phyloP scores from a whole-genome alignment of 1,139 yeast genomes.

The Diutina rugosa region DNA sequence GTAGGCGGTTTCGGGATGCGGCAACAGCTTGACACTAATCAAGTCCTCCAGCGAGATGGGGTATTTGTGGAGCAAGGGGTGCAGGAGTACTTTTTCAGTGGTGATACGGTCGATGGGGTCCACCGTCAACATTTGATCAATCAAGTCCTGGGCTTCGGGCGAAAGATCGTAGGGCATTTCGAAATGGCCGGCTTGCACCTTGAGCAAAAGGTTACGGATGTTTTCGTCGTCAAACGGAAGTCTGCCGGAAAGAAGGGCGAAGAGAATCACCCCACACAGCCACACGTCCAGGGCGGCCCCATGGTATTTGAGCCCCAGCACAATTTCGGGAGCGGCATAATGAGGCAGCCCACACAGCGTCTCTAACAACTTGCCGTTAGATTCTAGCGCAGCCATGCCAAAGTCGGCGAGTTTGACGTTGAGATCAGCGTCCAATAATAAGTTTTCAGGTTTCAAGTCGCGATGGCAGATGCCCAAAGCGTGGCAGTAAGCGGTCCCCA shows the following conservation, averaged over 20 bases:
- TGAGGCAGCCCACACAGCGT: conserved; percentile 83
- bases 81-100: conserved; percentile 47
- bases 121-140: conserved; percentile 60
- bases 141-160: conserved; percentile 57
- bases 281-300: conserved; percentile 80
- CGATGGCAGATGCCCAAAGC: conserved; percentile 72
- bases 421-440: conserved; percentile 50
- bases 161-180: conserved; percentile 62
- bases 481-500: conserved; percentile 77
- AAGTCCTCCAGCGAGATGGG: conserved; percentile 38
- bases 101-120: conserved; percentile 62
- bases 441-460: conserved; percentile 71
- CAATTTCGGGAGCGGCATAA: conserved; percentile 81
- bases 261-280: conserved; percentile 76
- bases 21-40: conserved; percentile 39
- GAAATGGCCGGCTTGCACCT: conserved; percentile 64
- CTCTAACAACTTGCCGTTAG: conserved; percentile 56
- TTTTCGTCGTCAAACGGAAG: conserved; percentile 76
- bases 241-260: conserved; percentile 68
- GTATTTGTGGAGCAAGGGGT: conserved; percentile 61
- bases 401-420: conserved; percentile 74
- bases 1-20: conserved; percentile 51
- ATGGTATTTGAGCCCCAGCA: conserved; percentile 62
- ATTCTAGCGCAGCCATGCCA: conserved; percentile 80
- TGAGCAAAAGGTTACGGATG: conserved; percentile 52